Base-by-base conservation (phyloP, 495 filamentous ascomycete species). In the Hypoxylon rickii region DNA sequence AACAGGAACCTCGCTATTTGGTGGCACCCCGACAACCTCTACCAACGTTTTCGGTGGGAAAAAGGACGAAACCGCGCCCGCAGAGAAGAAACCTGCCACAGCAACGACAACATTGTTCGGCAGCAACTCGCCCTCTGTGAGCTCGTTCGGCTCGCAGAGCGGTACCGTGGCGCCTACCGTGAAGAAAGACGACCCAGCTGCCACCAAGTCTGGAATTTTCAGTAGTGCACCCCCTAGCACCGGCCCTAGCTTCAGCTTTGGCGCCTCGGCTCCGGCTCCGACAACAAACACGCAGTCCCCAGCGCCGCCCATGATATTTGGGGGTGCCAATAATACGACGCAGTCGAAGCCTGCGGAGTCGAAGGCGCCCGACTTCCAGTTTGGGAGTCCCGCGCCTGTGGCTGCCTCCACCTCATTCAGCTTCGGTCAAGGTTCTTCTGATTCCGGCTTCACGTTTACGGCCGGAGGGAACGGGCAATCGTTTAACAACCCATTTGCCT, bases 401-500 rank as follows among this genome's bases (percentile, higher is more conserved):
- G 26, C 36, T 15, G 22, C 57, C 18, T 34, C 16, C 7, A 17
- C 13, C 26, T 44, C 55, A 33, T 69, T 69, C 46, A 42, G 51
- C 5, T 65, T 73, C 45, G 65, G 65, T 10, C 58, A 66, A 7
- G 46, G 31, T 1, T 45, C 61, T 19, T 31, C 64, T 2, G 48
- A 51, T 36, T 32, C 66, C 12, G 64, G 70, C 5, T 78, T 78
- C 58, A 74, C 66, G 15, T 79, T 78, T 48, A 61, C 67, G 4
- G 61, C 72, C 7, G 73, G 69, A 0, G 68, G 61, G 1, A 59
- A 63, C 31, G 60, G 50, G 2, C 44, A 58, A 7, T 48, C 69
- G 1, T 58, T 76, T 34, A 73, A 73, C 38, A 79, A 79, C 46
- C 74, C 74, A 6, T 77, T 77, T 44, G 44, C 73, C 12, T 44